Percentiles rank a stretch among this genome's conserved stretches.
Conservation (phyloP, 768 basidiomycete species). For the Filobasidium floriforme region DNA sequence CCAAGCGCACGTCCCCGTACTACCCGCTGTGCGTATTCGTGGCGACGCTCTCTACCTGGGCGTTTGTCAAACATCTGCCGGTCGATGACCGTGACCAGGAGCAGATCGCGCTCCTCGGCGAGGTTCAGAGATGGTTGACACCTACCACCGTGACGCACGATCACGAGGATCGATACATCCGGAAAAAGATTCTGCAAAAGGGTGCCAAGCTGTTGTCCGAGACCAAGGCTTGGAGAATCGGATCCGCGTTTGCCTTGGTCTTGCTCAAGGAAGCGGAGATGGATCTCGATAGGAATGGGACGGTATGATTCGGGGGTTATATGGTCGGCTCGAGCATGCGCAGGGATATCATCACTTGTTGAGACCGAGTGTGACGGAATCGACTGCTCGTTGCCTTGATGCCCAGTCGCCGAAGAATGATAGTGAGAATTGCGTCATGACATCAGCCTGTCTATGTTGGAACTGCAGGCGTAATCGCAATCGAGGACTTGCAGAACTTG, state of each 20-base stretch:
- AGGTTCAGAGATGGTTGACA: background rate
- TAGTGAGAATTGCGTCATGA: no score
- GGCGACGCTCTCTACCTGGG: conserved; percentile 18
- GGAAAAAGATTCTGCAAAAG: conserved; percentile 16
- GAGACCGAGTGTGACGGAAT: no score
- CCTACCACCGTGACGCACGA: background rate
- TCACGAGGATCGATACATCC: background rate
- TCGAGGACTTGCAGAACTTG: no score
- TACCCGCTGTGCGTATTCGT: conserved; percentile 18
- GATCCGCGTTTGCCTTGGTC: conserved; percentile 17
- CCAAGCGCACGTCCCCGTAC: conserved; percentile 12
- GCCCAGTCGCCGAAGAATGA: no score
- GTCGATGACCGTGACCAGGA: background rate
- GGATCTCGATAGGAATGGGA: background rate
- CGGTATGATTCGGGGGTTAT: no score
- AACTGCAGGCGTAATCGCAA: no score
- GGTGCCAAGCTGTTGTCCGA: conserved; percentile 17
- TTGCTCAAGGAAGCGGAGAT: conserved; percentile 16
- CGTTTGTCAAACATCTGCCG: conserved; percentile 20
- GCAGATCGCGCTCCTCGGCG: background rate
- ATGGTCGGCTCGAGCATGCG: no score
- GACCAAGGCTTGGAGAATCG: conserved; percentile 18
- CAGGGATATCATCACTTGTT: no score
- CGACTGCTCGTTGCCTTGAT: no score
- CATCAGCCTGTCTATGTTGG: no score